Conservation (phyloP, 192 early-diverging fungal genomes). For the Mycoemilia scoparia region DNA sequence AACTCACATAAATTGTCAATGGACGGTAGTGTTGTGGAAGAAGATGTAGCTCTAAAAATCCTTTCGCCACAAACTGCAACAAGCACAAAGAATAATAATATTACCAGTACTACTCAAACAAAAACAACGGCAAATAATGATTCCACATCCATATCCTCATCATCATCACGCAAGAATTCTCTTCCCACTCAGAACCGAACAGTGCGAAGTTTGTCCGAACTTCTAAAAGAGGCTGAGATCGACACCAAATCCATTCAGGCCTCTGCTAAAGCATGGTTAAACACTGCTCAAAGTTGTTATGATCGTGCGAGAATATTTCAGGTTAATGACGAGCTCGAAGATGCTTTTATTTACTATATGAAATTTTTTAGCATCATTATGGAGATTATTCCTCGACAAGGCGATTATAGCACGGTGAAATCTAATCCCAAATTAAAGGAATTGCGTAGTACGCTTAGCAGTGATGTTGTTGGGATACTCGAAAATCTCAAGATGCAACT, state of each 20-base stretch:
- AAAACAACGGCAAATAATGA: no score
- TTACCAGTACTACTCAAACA: no score
- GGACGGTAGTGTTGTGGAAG: no score
- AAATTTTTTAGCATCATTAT: slow-evolving; percentile 27
- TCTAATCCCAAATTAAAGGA: slow-evolving; percentile 23
- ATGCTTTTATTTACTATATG: slow-evolving; percentile 21
- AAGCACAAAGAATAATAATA: no score
- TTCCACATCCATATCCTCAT: no score
- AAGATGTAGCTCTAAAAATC: no score
- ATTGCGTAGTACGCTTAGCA: slow-evolving; percentile 18
- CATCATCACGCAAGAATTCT: no score
- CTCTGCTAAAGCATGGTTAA: slow-evolving; percentile 9
- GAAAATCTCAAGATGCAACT: slow-evolving; percentile 7
- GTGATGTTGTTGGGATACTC: slow-evolving; percentile 7
- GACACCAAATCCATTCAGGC: slow-evolving; percentile 7
- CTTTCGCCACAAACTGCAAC: no score
- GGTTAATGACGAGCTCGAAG: slow-evolving; percentile 7
- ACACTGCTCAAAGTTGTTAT: slow-evolving; percentile 10
- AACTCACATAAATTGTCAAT: no score
- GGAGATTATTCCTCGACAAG: slow-evolving; percentile 22
- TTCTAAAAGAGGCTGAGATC: slow-evolving; percentile 11
- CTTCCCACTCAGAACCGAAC: no score
- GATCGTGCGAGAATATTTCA: slow-evolving; percentile 9
- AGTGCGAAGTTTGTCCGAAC: no score
- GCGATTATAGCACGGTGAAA: slow-evolving; percentile 20